These are phyloP conservation scores for Penstemon davidsonii DNA, from an alignment of 257 asterid species.

Conservation along the genomic window DNA sequence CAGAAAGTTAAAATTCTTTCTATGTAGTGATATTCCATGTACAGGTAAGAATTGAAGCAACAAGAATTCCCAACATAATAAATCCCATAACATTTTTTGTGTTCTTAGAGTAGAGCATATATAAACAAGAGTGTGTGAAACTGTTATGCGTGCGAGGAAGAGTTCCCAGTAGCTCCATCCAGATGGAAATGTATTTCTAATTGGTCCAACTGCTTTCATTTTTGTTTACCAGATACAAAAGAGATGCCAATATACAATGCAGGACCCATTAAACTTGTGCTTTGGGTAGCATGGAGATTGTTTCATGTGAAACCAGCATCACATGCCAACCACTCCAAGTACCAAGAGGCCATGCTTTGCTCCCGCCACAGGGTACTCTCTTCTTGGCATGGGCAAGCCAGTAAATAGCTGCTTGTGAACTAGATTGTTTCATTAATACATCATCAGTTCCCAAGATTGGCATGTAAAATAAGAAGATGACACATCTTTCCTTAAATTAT, in stretches of 20 bases:
- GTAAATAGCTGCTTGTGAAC: constrained; percentile 3
- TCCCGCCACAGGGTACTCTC: constrained; percentile 3
- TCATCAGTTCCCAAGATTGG: constrained; percentile 10
- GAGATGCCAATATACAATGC: constrained; percentile 17
- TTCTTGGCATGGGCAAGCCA: background rate
- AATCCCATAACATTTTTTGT: background rate
- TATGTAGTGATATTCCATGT: constrained; percentile 5
- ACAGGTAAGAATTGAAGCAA: background rate
- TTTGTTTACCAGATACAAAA: constrained; percentile 7
- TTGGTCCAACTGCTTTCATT: background rate
- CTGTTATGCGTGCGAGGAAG: background rate
- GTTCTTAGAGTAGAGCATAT: constrained; percentile 5
- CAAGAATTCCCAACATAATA: constrained; percentile 9
- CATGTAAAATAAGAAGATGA: background rate
- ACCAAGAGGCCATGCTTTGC: constrained; percentile 1
- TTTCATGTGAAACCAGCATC: constrained; percentile 17
- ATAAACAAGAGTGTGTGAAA: background rate
- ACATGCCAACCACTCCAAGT: constrained; percentile 11
- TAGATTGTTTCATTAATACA: constrained; percentile 14
- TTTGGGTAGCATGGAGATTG: background rate
- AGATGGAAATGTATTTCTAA: background rate
- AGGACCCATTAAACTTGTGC: constrained; percentile 6
- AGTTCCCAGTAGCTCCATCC: background rate
- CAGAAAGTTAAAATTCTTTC: constrained; percentile 2
- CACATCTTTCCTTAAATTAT: constrained; percentile 5